Evolutionary conservation across 78 protist species (phyloP), one percentile per base, ranked within the genome.

Genomic region (Protostelium mycophagum): DNA sequence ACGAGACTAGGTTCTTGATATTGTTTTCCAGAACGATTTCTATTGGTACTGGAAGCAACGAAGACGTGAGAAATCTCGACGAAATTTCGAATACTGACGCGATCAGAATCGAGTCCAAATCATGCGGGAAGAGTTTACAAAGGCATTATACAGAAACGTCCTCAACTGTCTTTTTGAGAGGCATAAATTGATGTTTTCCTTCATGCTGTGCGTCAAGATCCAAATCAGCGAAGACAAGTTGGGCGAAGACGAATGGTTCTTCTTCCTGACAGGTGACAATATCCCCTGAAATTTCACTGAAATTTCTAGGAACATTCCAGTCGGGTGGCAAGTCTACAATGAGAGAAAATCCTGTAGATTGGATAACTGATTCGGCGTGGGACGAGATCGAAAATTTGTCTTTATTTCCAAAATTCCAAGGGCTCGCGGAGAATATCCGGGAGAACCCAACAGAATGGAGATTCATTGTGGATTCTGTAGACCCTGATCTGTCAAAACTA

Each of bases 171-270:
- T 51, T 16, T 51, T 95, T 86, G 96, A 93, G 85, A 91, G 93
- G 88, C 95, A 95, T 88, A 89, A 95, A 91, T 90, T 96, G 9
- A 88, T 96, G 36, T 94, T 96, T 90, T 37, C 96, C 9, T 91
- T 96, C 87, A 51, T 91, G 25, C 37, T 97, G 83, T 85, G 92
- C 86, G 1, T 88, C 38, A 85, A 37, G 35, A 88, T 97, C 83
- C 23, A 38, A 85, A 37, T 25, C 34, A 87, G 29, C 29, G 90
- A 37, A 35, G 87, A 87, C 35, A 0, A 28, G 34, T 28, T 92
- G 0, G 83, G 86, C 28, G 84, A 0, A 1, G 88, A 0, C 1
- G 96, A 95, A 84, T 86, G 85, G 83, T 73, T 84, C 9, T 94
- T 94, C 63, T 73, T 97, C 29, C 88, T 96, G 73, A n/a, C n/a